Percentiles rank a stretch among this genome's conserved stretches.
Evolutionary conservation across 306 rosid species (phyloP).

Genomic region (Lablab purpureus): DNA sequence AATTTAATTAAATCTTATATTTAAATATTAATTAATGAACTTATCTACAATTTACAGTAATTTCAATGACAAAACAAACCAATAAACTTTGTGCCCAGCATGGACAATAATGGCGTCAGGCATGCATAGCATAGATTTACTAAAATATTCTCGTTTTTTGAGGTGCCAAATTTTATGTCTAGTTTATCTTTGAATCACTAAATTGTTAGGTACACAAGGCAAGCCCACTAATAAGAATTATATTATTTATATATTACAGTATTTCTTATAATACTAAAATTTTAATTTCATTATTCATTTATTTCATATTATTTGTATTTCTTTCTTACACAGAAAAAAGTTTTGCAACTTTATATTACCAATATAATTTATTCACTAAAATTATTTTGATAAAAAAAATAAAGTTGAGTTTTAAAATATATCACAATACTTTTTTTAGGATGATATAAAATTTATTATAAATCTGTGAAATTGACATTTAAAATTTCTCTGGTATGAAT

Average conservation of each 20-base stretch:
- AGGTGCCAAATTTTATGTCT: not conserved
- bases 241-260: not conserved
- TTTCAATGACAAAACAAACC: not conserved
- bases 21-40: not conserved
- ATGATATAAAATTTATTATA: no score
- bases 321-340: no score
- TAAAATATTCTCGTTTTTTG: not conserved
- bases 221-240: not conserved
- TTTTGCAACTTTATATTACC: no score
- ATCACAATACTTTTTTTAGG: no score
- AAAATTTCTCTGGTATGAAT: no score
- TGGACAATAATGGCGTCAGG: not conserved
- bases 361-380: no score
- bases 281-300: not conserved
- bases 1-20: no score
- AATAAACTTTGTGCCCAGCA: not conserved
- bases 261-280: not conserved
- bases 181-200: not conserved
- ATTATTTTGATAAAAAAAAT: no score
- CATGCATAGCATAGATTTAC: not conserved
- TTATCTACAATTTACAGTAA: not conserved
- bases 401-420: no score
- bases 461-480: no score
- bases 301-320: no score
- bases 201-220: not conserved